phyloP scores from a whole-genome alignment of 2,329 filamentous ascomycete genomes.

The Cladophialophora carrionii region DNA sequence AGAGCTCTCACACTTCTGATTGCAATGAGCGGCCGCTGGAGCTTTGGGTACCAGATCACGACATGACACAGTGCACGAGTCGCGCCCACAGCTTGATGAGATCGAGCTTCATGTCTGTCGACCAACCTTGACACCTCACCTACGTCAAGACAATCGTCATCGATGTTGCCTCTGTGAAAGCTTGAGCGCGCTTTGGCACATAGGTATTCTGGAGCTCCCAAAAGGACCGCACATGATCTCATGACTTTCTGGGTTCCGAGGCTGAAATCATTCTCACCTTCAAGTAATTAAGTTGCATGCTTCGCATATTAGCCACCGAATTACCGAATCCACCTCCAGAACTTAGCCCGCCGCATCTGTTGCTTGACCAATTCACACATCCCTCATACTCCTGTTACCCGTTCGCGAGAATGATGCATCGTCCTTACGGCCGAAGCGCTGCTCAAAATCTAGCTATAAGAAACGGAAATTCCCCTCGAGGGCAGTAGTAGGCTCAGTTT shows the following conservation, averaged over 20 bases:
- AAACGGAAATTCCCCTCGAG: background rate
- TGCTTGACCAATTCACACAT: background rate
- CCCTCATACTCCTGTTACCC: background rate
- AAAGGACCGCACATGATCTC: background rate
- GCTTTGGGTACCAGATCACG: background rate
- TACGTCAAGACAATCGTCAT: background rate
- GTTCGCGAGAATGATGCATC: background rate
- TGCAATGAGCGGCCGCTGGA: background rate
- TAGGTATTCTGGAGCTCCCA: background rate
- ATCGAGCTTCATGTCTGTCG: background rate
- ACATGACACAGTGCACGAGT: background rate
- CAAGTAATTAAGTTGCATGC: background rate
- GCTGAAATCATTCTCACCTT: background rate
- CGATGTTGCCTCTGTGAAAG: background rate
- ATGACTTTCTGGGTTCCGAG: background rate
- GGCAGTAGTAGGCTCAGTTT: background rate
- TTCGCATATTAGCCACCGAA: background rate
- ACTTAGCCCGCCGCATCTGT: background rate
- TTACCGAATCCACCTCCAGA: background rate
- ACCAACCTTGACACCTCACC: background rate
- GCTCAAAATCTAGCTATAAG: background rate
- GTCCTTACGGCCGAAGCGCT: background rate
- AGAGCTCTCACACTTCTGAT: background rate
- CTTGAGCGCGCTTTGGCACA: background rate
- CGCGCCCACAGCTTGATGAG: too few relatives aligned